Evolutionary conservation across 192 early-diverging fungal species (phyloP), one percentile per base, ranked within the genome.

Genomic region (Lunasporangiospora selenospora): DNA sequence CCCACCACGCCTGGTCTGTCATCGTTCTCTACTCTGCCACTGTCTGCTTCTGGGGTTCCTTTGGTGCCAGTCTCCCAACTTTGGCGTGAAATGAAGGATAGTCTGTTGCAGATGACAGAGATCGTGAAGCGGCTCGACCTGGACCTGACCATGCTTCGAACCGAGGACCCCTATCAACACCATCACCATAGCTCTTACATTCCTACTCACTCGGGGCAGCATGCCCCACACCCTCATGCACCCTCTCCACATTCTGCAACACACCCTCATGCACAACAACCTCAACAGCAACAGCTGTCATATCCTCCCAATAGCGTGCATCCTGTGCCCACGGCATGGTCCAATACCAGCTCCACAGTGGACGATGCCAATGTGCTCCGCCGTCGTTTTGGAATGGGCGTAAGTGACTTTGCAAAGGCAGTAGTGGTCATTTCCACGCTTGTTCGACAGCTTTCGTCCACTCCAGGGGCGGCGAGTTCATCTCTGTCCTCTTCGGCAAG

Each of bases 61-160:
- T n/a, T n/a, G n/a, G n/a, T 57, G 18, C 53, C 58, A n/a, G 47
- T 53, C 11, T 49, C 59, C 1, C 67, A 71, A 15, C 34, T 62
- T 1, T 71, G 67, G 67, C 58, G 47, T 16, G 67, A 71, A 31
- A 62, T 71, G 58, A 54, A 55, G 26, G 67, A 71, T 16, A 62
- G 67, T 57, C 8, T 71, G 24, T 36, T 71, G 26, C 67, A 71
- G 40, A 71, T 71, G 67, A 71, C 67, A 5, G 67, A 71, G 40
- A 71, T 71, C 62, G 53, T 62, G 1, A 71, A 71, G 41, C 57
- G 67, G 1, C 21, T 71, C 36, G 67, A 71, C 33, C 16, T 71
- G 26, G 67, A 71, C 34, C 39, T 71, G 23, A 71, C 53, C 15
- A 71, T 71, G 67, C 54, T 71, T 32, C 58, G 59, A 18, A 57